Evolutionary conservation across 192 early-diverging fungal genomes (phyloP).

Genomic region (Podila epigama): DNA sequence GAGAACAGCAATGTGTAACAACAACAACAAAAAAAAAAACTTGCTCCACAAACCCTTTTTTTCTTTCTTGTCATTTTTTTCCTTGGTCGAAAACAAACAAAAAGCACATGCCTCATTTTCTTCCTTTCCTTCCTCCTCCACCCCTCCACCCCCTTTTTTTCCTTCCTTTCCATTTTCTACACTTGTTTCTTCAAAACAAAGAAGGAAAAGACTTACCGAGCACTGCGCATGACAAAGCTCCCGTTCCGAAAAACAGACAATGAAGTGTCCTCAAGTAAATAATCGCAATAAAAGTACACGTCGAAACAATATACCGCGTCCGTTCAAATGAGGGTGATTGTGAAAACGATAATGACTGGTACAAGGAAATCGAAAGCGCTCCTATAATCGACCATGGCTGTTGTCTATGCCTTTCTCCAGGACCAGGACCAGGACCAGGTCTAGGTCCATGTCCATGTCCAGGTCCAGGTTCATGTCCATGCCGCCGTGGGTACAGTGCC

Average conservation of each 20-base stretch:
- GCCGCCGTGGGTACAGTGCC: no score
- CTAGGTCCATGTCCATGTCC: no score
- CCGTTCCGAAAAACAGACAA: slow-evolving; percentile 48
- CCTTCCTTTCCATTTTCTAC: background rate
- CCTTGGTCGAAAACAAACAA: no score
- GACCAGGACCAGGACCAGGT: no score
- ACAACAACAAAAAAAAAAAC: no score
- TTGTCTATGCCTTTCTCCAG: background rate
- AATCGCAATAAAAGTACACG: slow-evolving; percentile 47
- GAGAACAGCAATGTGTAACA: no score
- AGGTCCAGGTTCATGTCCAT: no score
- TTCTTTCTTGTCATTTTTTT: no score
- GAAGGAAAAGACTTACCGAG: slow-evolving; percentile 23
- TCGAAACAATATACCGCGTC: slow-evolving; percentile 41
- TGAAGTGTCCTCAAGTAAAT: slow-evolving; percentile 45
- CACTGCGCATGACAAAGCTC: slow-evolving; percentile 43
- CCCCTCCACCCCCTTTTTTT: background rate
- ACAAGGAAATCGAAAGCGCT: slow-evolving; percentile 38
- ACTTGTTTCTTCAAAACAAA: slow-evolving; percentile 6
- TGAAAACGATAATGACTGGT: slow-evolving; percentile 44
- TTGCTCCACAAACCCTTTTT: no score
- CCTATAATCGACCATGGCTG: slow-evolving; percentile 30
- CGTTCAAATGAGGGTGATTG: slow-evolving; percentile 43
- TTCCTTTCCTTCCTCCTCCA: background rate
- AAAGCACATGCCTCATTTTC: background rate